Evolutionary conservation across 78 protist genomes (phyloP).

Genomic region (Salpingoeca rosetta): DNA sequence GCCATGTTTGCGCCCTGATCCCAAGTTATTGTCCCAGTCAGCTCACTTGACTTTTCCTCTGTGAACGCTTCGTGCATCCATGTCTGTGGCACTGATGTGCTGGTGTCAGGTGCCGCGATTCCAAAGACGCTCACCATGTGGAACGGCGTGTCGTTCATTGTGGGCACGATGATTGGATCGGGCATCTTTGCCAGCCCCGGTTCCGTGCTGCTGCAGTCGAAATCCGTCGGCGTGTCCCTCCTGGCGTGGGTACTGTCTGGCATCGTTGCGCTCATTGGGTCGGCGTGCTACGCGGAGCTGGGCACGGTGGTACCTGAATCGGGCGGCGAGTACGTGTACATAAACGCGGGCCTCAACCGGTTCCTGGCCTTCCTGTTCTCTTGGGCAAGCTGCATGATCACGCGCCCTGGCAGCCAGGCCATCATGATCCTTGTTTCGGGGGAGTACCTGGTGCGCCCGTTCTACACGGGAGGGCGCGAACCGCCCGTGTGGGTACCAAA

Average conservation of each 20-base stretch:
- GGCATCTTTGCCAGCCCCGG: conserved; percentile 32
- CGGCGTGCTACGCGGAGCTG: conserved; percentile 25
- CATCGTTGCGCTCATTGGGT: conserved; percentile 20
- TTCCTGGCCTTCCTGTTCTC: conserved; percentile 17
- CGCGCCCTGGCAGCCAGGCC: conserved; percentile 15
- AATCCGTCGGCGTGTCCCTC: conserved; percentile 8
- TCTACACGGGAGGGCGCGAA: not conserved
- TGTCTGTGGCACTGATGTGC: too few species aligned
- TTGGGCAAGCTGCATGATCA: not conserved
- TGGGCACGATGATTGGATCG: conserved; percentile 28
- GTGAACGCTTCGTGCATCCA: too few species aligned
- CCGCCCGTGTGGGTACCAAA: not conserved
- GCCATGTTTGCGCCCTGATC: too few species aligned
- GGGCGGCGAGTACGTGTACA: conserved; percentile 31
- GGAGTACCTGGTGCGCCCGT: not conserved
- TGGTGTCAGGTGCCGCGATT: too few species aligned
- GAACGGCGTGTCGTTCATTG: conserved; percentile 4
- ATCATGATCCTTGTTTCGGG: conserved; percentile 3
- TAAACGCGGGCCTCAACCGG: not conserved
- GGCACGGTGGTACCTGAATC: conserved; percentile 3
- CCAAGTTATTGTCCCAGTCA: too few species aligned
- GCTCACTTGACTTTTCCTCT: too few species aligned
- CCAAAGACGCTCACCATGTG: not conserved
- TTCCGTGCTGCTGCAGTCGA: not conserved
- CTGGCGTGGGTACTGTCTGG: conserved; percentile 19